These are phyloP conservation scores for Diplogelasinospora grovesii DNA, from an alignment of 495 filamentous ascomycete species.

Conservation along the genomic window DNA sequence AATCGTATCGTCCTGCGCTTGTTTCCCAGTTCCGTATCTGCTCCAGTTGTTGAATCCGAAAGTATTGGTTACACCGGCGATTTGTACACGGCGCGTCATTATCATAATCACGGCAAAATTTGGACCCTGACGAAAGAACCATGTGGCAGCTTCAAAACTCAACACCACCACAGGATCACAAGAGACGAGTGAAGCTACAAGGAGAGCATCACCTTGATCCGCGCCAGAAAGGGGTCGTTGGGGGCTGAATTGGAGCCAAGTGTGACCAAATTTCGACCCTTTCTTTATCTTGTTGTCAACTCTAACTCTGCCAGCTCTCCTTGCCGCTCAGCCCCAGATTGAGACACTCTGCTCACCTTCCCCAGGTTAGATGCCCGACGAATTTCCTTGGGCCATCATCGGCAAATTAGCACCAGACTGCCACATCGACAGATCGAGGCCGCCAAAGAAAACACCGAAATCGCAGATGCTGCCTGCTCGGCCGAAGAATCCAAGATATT, in stretches of 20 bases:
- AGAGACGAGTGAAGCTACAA: conserved; percentile 11
- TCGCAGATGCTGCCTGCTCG: not conserved
- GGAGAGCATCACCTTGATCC: conserved; percentile 7
- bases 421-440: conserved; percentile 1
- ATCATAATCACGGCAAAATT: too few relatives aligned
- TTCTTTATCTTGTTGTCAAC: too few relatives aligned
- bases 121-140: too few relatives aligned
- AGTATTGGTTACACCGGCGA: too few relatives aligned
- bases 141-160: conserved; percentile 14
- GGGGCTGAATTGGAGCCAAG: conserved; percentile 9
- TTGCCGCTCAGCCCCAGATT: conserved; percentile 1
- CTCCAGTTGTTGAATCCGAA: too few relatives aligned
- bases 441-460: too few relatives aligned
- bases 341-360: not conserved
- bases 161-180: conserved; percentile 7
- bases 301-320: too few relatives aligned
- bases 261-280: too few relatives aligned
- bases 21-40: too few relatives aligned
- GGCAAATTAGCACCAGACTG: conserved; percentile 10
- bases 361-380: conserved; percentile 1
- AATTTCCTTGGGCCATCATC: conserved; percentile 4
- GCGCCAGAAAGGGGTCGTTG: conserved; percentile 4
- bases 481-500: too few relatives aligned
- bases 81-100: too few relatives aligned
- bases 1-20: too few relatives aligned